Evolutionary conservation across 2,329 filamentous ascomycete species (phyloP), one percentile per base, ranked within the genome.

Genomic region (Alternaria sp.): DNA sequence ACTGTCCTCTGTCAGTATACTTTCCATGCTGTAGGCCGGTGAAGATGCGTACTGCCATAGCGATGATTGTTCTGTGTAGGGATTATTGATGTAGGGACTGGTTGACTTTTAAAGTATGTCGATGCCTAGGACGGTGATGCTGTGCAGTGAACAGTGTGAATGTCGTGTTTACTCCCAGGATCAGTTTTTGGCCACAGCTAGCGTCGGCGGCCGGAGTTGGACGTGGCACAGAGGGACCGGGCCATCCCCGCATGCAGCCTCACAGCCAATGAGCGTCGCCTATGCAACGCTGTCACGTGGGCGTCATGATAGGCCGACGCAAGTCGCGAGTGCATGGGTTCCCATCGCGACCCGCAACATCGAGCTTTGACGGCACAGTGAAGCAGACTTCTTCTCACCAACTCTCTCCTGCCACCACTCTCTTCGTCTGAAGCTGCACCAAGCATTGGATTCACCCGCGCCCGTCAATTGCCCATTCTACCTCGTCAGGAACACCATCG

Each of bases 41-140:
- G 17, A 36, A 19, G 36, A n/a, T 26, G 67, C 73, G 59, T 50
- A 77, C 74, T 57, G 74, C 71, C 76, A 78, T 78, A 66, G 55
- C 71, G 69, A 52, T 32, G 61, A 36, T 21, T 25, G 49, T 43
- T 45, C 36, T 65, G 62, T 55, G 43, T 73, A 71, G 62, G 36
- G 36, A 40, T 11, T 40, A 40, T 17, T 21, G 63, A 71, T 68
- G 59, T 23, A 62, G 25, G 51, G 44, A 57, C 30, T 19, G 51
- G 52, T n/a, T 43, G 40, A 45, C 25, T 26, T 11, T 28, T 17
- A 25, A 51, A 43, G 40, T 36, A 43, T 61, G 36, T 19, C 21
- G 55, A 56, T 57, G 58, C 54, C 44, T 44, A 47, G n/a, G 28
- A 60, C 45, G 55, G 46, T 50, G 12, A 47, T 23, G 23, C 19